Conservation (phyloP, 192 early-diverging fungal species). For the Linnemannia hyalina region DNA sequence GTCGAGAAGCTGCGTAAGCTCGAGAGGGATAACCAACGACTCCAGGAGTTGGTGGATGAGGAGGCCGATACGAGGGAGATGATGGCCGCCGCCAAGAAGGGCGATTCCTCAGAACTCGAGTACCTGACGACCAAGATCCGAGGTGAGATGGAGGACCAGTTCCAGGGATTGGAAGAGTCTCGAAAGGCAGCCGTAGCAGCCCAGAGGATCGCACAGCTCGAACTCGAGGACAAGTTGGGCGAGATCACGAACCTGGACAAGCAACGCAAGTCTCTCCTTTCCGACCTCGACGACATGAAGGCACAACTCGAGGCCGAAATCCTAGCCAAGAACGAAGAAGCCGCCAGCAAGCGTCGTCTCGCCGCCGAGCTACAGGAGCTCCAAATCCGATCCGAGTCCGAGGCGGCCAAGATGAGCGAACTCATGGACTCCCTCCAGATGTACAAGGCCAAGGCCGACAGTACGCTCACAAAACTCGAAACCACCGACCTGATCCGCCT, state of each 20-base stretch:
- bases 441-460: conserved; percentile 70
- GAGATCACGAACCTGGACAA: conserved; percentile 79
- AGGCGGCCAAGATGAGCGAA: conserved; percentile 71
- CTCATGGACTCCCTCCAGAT: conserved; percentile 65
- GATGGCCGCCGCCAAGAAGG: conserved; percentile 68
- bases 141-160: conserved; percentile 77
- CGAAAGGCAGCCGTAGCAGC: conserved; percentile 83
- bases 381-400: conserved; percentile 71
- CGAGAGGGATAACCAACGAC: conserved; percentile 67
- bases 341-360: conserved; percentile 65
- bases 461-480: conserved; percentile 69
- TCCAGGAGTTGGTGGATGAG: conserved; percentile 74
- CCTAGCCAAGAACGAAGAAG: conserved; percentile 73
- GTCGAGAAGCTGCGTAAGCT: conserved; percentile 63
- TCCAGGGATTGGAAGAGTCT: conserved; percentile 86
- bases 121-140: conserved; percentile 68
- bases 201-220: conserved; percentile 80
- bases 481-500: conserved; percentile 74
- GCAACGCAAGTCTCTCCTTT: conserved; percentile 68
- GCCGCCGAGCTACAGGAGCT: conserved; percentile 73
- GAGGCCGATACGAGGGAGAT: conserved; percentile 69
- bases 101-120: conserved; percentile 65
- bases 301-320: conserved; percentile 73
- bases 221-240: conserved; percentile 83
- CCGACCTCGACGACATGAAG: conserved; percentile 75